A percentile compares a stretch with the other conserved stretches of the same genome.
Evolutionary conservation across 2,329 filamentous ascomycete genomes (phyloP).

Genomic region (Plectosphaerella cucumerina): DNA sequence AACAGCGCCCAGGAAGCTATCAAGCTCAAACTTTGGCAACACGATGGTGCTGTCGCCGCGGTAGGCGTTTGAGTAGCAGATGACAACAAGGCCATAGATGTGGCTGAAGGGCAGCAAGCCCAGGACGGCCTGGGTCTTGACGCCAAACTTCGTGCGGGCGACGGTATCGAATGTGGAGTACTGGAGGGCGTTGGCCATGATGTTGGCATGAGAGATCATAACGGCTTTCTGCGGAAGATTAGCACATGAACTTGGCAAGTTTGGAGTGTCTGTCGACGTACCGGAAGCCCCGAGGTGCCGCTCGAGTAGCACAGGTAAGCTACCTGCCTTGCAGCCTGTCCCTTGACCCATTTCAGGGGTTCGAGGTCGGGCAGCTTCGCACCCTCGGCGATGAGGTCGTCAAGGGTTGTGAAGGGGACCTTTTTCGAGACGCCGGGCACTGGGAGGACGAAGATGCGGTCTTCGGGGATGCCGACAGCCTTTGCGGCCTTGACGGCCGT

Average conservation of each 20-base stretch:
- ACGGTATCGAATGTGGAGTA: slow-evolving; percentile 40
- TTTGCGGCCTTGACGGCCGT: slow-evolving; percentile 59
- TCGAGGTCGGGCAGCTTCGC: slow-evolving; percentile 46
- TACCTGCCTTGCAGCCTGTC: slow-evolving; percentile 62
- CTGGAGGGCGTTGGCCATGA: slow-evolving; percentile 73
- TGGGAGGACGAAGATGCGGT: slow-evolving; percentile 65
- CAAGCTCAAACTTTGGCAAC: slow-evolving; percentile 71
- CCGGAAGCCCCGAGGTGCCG: slow-evolving; percentile 74
- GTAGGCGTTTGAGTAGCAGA: slow-evolving; percentile 61
- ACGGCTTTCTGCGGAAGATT: slow-evolving; percentile 62
- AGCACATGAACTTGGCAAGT: not conserved
- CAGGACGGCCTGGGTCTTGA: slow-evolving; percentile 45
- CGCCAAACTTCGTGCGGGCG: slow-evolving; percentile 26
- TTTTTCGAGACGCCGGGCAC: slow-evolving; percentile 53
- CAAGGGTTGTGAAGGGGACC: slow-evolving; percentile 57
- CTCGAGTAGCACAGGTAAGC: slow-evolving; percentile 79
- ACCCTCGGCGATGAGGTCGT: slow-evolving; percentile 63
- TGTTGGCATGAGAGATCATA: slow-evolving; percentile 75
- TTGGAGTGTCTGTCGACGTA: slow-evolving; percentile 30
- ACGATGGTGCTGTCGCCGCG: slow-evolving; percentile 71
- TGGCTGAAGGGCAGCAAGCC: slow-evolving; percentile 78
- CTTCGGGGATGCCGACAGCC: slow-evolving; percentile 54
- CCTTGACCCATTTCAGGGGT: slow-evolving; percentile 54
- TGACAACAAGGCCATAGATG: slow-evolving; percentile 73
- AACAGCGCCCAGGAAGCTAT: slow-evolving; percentile 58